Evolutionary conservation across 2,329 filamentous ascomycete genomes (phyloP), one percentile per base, ranked within the genome.

Genomic region (Fusarium sp.): DNA sequence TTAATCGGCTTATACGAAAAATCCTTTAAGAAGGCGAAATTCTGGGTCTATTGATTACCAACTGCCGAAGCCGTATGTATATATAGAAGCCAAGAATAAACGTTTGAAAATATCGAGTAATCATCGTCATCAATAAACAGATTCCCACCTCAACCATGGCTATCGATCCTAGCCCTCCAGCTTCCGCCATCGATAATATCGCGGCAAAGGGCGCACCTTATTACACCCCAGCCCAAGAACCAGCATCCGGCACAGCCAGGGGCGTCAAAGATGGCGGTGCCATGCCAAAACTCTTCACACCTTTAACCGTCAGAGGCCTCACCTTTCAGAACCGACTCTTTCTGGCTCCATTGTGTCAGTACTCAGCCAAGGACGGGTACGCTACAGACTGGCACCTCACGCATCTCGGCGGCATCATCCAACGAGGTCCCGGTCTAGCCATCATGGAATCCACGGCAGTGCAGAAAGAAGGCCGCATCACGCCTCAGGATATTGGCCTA

Each of bases 311-410:
- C 31, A 5, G 18, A 15, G 18, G 8, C 34, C 31, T 11, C 7
- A 27, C 31, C 9, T 51, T 51, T 9, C 18, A 37, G 13, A 51
- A 23, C 31, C 13, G 18, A 4, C 8, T 51, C 11, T 51, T 37
- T 8, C 12, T 27, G 7, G 9, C 18, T 7, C 31, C 18, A 6
- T 4, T 28, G 12, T 51, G 31, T 5, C 31, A 28, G 13, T 51
- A n/a, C 47, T 51, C 47, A 23, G 18, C 31, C 47, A 51, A 51
- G 18, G 47, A 51, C 9, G 47, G 18, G 16, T 51, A 51, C 47
- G 31, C 31, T 16, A 51, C 47, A 12, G 18, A 37, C 47, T 37
- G 9, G 18, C 47, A 51, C 36, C 47, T 51, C 18, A 37, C 31
- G 3, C 47, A 28, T 27, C 34, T 37, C 31, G 31, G 47, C 9